Evolutionary conservation across 1,284 basidiomycete genomes (phyloP), one percentile per base, ranked within the genome.

Genomic region (Volvariella volvacea): DNA sequence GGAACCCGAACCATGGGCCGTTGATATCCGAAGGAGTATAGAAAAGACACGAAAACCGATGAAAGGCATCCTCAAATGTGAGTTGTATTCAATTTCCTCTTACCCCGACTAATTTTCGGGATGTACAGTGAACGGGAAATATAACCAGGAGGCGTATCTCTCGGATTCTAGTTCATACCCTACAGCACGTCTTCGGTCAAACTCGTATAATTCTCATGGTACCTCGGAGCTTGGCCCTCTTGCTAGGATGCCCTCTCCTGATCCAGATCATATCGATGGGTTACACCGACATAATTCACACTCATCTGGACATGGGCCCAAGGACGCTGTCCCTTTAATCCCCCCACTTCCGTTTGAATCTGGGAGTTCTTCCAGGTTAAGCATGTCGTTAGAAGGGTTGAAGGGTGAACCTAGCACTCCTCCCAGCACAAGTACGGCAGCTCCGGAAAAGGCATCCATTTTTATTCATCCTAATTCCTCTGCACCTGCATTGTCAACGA

Each of bases 51-150:
- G 68, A 59, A 65, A 62, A 53, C 92, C 94, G 4, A 70, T 80
- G 37, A 89, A 79, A 64, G 88, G 93, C 30, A 97, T 98, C 52
- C 67, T 98, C 51, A 97, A 96, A 75, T 70, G 92, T 92, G 58
- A 58, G 84, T 76, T 3, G 19, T 45, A 45, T 36, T 15, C 7
- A 20, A 15, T n/a, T 7, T 42, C 28, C 45, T 45, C 49, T 38
- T 33, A 37, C 12, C 6, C 6, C 6, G 6, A 28, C 12, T 28
- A 12, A 12, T 6, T 6, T 12, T 28, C 6, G 12, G 25, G 6
- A 12, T 45, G 34, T 50, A 14, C 55, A 85, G 85, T 82, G 59
- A 80, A 83, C 7, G 68, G 67, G 2, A 71, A 62, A 25, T 87
- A 86, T 58, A 70, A 72, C 48, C 87, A 88, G 59, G 70, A 77